Evolutionary conservation across 345 rosid species (phyloP).

Genomic region (Heritiera fomes): DNA sequence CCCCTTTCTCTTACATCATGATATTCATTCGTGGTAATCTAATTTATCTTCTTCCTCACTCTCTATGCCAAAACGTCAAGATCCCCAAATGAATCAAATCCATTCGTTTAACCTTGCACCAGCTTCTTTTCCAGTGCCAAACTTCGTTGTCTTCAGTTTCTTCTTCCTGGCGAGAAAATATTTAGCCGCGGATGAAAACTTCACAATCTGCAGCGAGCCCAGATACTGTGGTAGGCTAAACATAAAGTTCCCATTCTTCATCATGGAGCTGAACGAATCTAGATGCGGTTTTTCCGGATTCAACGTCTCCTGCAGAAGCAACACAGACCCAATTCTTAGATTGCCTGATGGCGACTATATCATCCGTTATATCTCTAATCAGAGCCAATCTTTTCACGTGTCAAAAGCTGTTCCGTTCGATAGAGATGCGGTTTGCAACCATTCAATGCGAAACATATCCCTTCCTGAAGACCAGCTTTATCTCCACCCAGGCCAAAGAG

Average conservation of each 20-base stretch:
- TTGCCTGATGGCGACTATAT: too few relatives aligned
- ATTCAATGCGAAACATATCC: too few relatives aligned
- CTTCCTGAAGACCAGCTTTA: too few relatives aligned
- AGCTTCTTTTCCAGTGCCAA: constrained; percentile 6
- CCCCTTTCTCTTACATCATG: too few relatives aligned
- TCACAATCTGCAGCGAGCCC: constrained; percentile 9
- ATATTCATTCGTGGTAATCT: neutral
- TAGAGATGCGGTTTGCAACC: too few relatives aligned
- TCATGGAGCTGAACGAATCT: constrained; percentile 8
- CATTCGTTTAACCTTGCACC: neutral
- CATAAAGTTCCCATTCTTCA: constrained; percentile 41
- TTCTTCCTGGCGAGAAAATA: neutral
- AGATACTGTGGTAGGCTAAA: neutral
- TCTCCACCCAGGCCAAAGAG: too few relatives aligned
- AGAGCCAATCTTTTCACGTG: too few relatives aligned
- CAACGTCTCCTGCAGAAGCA: too few relatives aligned
- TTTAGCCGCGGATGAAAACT: constrained; percentile 7
- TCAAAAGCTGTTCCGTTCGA: too few relatives aligned
- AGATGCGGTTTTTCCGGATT: too few relatives aligned
- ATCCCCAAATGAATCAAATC: neutral
- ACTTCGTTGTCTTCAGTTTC: neutral
- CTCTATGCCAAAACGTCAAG: neutral
- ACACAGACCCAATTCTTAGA: too few relatives aligned
- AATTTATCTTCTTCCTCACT: neutral
- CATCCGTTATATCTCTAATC: too few relatives aligned